Evolutionary conservation across 495 filamentous ascomycete genomes (phyloP), one percentile per base, ranked within the genome.

Genomic region (Lophiostoma macrostomum): DNA sequence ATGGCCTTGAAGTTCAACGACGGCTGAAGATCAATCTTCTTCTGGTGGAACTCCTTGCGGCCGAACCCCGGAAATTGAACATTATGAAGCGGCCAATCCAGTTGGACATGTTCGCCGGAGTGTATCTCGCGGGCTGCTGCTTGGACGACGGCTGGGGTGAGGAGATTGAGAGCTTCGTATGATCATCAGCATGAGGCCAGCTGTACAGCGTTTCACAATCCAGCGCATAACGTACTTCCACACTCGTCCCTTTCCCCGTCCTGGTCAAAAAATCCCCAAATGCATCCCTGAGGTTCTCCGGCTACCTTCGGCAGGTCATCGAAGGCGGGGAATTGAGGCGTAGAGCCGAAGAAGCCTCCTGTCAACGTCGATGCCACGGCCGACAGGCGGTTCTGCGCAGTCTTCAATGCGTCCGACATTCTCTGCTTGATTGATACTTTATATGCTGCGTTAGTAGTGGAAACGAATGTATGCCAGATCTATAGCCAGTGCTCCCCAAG

Each of bases 181-280:
- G 48, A 45, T 46, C 27, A n/a, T 20, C 16, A 31, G 10, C 10
- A 41, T 35, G 20, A 23, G 7, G 7, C 20, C 10, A 14, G 22
- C 11, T n/a, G 19, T 10, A 12, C 11, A 1, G 37, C 23, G 14
- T 16, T 24, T n/a, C n/a, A n/a, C n/a, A n/a, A n/a, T n/a, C n/a
- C n/a, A n/a, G 27, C 25, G 31, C n/a, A 49, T 7, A 25, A 51
- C 57, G 11, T 34, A 61, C 55, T 80, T 23, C 83, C 82, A 40
- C 73, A 69, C 30, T 76, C 61, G 54, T 85, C 82, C 40, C 80
- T 80, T 52, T 80, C 68, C 40, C 76, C 80, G 50, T 80, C 71
- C 49, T 77, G 79, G 65, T 85, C 82, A 35, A 80, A 86, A 14
- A 85, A 28, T 4, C 83, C 81, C 82, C 82, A 85, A 10, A 82